Conservation (phyloP, 306 rosid genomes). For the Coriaria nepalensis region DNA sequence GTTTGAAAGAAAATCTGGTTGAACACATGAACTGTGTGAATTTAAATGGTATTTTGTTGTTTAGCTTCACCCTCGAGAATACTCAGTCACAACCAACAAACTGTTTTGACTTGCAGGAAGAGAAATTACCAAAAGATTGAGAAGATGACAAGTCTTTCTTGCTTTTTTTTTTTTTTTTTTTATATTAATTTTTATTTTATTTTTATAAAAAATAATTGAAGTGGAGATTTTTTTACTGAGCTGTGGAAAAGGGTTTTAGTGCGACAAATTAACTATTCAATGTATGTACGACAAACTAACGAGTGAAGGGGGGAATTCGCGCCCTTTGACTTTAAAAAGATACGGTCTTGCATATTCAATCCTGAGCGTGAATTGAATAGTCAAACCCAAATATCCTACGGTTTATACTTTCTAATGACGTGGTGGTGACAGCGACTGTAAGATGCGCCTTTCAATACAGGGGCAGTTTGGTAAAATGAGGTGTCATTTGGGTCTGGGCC, state of each 20-base stretch:
- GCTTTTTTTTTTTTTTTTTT: background rate
- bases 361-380: background rate
- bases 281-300: background rate
- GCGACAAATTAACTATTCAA: constrained; percentile 10
- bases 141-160: background rate
- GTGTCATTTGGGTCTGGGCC: too few species aligned
- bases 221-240: constrained; percentile 16
- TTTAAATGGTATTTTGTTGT: constrained; percentile 22
- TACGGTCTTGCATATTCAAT: constrained; percentile 3
- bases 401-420: background rate
- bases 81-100: constrained; percentile 23
- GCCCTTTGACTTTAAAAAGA: constrained; percentile 19
- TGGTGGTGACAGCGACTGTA: background rate
- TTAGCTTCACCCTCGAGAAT: constrained; percentile 12
- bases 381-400: constrained; percentile 8
- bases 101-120: constrained; percentile 43
- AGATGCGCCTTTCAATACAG: too few species aligned
- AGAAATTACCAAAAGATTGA: background rate
- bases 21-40: constrained; percentile 27
- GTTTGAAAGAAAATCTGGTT: constrained; percentile 4
- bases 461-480: too few species aligned
- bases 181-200: too few species aligned
- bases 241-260: constrained; percentile 10
- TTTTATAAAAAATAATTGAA: too few species aligned
- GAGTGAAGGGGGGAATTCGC: background rate